Percentiles rank a stretch among this genome's conserved stretches.
These are phyloP conservation scores for Sporothrix pallida DNA, from an alignment of 2,329 filamentous ascomycete species.

Conservation along the genomic window DNA sequence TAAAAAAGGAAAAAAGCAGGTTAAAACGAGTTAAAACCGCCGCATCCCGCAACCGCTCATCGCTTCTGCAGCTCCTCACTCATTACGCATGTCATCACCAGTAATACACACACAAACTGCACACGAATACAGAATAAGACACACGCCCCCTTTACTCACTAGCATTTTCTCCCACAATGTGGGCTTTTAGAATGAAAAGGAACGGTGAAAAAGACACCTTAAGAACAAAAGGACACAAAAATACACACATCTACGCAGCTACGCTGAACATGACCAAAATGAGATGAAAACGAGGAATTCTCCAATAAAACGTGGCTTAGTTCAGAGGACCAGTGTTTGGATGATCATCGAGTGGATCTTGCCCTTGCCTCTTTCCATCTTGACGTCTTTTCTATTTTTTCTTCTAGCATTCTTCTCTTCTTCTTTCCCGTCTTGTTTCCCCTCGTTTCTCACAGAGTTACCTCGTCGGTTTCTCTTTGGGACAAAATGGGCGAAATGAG, in stretches of 20 bases:
- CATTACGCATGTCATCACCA: not conserved
- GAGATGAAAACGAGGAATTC: not conserved
- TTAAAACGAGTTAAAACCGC: slow-evolving; percentile 5
- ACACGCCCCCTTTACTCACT: not conserved
- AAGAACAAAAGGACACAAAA: not conserved
- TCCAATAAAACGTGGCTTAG: not conserved
- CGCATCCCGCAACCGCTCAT: not conserved
- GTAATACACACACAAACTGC: not conserved
- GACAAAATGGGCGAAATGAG: slow-evolving; percentile 9
- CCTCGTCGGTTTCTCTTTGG: not conserved
- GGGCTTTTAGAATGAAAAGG: not conserved
- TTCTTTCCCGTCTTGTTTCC: not conserved
- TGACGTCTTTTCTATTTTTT: too few relatives aligned
- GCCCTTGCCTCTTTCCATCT: not conserved
- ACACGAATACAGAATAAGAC: not conserved
- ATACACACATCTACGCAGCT: not conserved
- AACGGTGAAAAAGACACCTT: not conserved
- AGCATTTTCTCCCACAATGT: not conserved
- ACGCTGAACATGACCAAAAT: slow-evolving; percentile 9
- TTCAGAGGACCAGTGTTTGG: not conserved
- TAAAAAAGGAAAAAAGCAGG: not conserved
- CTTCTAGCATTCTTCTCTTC: not conserved
- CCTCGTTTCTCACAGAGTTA: not conserved
- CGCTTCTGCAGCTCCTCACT: not conserved
- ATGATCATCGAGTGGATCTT: not conserved